Conservation (phyloP, 345 rosid genomes). For the Heritiera fomes region DNA sequence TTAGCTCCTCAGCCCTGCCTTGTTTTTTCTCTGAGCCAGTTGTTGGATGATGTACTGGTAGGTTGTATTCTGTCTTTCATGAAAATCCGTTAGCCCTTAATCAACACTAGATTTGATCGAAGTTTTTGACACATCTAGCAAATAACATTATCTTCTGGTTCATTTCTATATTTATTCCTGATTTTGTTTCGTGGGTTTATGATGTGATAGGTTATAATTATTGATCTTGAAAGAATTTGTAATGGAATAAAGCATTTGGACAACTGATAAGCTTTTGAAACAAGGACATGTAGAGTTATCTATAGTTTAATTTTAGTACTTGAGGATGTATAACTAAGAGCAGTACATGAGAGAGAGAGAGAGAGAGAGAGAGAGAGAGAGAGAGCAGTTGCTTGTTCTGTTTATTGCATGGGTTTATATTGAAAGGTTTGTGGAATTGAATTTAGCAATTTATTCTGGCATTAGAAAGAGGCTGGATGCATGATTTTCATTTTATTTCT, state of each 20-base stretch:
- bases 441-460: neutral
- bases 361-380: constrained; percentile 14
- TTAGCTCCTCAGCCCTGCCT: neutral
- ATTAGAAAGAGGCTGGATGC: neutral
- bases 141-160: neutral
- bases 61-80: neutral
- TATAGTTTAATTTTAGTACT: neutral
- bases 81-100: neutral
- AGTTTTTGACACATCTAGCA: neutral
- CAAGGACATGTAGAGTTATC: neutral
- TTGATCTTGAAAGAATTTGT: neutral
- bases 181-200: neutral
- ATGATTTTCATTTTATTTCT: neutral
- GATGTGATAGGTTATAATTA: neutral
- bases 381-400: too few relatives aligned
- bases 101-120: neutral
- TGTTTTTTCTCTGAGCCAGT: neutral
- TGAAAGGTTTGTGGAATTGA: constrained; percentile 5
- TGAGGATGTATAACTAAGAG: constrained; percentile 6
- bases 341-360: neutral
- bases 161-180: neutral
- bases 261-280: constrained; percentile 3
- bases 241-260: neutral
- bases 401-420: neutral
- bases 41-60: neutral